Base-by-base conservation (phyloP, 2,329 filamentous ascomycete genomes). In the Calonectria pseudoreteaudii region DNA sequence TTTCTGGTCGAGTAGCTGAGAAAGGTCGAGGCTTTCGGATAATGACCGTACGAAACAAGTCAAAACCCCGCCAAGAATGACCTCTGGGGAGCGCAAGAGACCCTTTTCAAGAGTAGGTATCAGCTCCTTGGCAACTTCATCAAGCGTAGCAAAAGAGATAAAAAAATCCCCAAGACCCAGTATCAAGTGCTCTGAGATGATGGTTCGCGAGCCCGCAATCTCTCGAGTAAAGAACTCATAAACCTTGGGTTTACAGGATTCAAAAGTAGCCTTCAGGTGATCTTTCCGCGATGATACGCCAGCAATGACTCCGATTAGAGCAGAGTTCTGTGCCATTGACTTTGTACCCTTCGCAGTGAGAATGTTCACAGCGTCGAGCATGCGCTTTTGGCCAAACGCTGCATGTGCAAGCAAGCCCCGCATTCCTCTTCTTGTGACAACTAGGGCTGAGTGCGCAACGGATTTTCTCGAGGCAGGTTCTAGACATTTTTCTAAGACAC, bases 61-160 rank as follows among this genome's bases (percentile, higher is more conserved):
- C 65, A 98, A 86, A 30, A 98, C 88, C 75, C 95, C 94, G 78
- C 93, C 92, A 34, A 98, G 87, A 18, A 98, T 92, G 53, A 98
- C 93, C 85, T 99, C 97, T 1, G 97, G 97, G 10, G 96, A 93
- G 82, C 97, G 91, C 58, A 99, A 86, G 70, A 99, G 89, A 8
- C 94, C 93, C 85, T 98, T 98, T 82, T 99, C 97, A 18, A 98
- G 87, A 0, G 95, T 88, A 11, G 96, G 95, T 30, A 97, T 88
- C 38, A 98, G 82, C 53, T 96, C 91, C 76, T 91, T 93, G 68
- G 91, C 90, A 36, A 98, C 83, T 77, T 98, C 95, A 30, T 95
- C 92, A 20, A 91, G 82, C 0, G 91, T 93, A 47, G 94, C 88
- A 81, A 96, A 98, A 38, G 89, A 90, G 20, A 86, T 84, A 83